Base-by-base conservation (phyloP, 805 yeast species). In the Maudiozyma saulgeensis region DNA sequence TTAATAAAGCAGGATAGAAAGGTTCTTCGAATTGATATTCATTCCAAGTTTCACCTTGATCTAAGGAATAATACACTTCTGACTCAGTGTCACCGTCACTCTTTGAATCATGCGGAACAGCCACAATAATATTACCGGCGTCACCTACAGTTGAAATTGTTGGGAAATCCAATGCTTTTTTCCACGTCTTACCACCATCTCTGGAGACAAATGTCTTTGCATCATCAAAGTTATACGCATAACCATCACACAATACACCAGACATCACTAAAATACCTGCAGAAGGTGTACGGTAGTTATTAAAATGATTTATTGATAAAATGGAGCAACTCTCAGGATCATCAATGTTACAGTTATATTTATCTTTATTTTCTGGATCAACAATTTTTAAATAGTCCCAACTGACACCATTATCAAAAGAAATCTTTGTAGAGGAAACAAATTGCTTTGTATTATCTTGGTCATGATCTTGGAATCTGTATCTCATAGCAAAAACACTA, bases 141-240 rank as follows among this genome's bases (percentile, higher is more conserved):
- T 87, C 95, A 44, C 91, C 95, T 67, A 80, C 81, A 1, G 80
- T 73, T 53, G 77, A 79, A 3, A 72, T 52, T 38, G 78, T 71
- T 2, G 86, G 77, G 41, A 72, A 75, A 25, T 78, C 77, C 13
- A 79, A 56, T 1, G 80, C 76, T 49, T 69, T 61, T 26, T 67
- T 64, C 96, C 96, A 87, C 0, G 83, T 69, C n/a, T 72, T 59
- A 26, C 96, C 96, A 25, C 87, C 89, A 68, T 87, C 88, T 49
- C 83, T 69, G 0, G 95, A 84, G 7, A 86, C 61, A 61, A 71
- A 88, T 1, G 93, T 79, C 46, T 68, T 68, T 7, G 46, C 46
- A 13, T 53, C 50, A 6, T 45, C 50, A 45, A 44, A 39, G 19
- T 47, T 42, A 2, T 34, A 6, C 3, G 31, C 16, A 9, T 39